These are phyloP conservation scores for Chlamydomonas eustigma DNA, from an alignment of 139 green algal species.

Conservation along the genomic window DNA sequence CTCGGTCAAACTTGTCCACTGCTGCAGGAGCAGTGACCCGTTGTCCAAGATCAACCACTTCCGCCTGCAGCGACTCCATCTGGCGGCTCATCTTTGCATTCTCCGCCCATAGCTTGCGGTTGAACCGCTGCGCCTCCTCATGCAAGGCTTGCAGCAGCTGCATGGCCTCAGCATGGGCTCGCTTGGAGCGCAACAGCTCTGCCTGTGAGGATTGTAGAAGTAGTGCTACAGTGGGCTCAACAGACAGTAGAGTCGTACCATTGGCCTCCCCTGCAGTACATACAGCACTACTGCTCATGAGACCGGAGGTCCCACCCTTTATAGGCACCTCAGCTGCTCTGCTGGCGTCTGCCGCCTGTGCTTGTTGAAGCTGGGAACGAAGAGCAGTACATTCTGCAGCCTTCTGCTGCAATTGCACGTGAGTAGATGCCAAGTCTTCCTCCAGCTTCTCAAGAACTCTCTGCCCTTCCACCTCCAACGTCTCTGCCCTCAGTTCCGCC, in stretches of 20 bases:
- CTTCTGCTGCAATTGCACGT: background rate
- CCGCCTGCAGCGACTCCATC: background rate
- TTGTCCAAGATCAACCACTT: background rate
- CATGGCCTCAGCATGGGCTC: background rate
- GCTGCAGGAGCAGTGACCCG: background rate
- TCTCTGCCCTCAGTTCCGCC: too few species aligned
- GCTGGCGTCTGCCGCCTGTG: background rate
- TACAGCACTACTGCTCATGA: background rate
- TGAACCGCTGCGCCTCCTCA: constrained; percentile 9
- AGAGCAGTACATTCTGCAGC: background rate
- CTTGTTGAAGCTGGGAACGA: background rate
- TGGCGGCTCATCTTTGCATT: constrained; percentile 5
- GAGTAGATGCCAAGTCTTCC: background rate
- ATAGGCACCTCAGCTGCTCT: background rate
- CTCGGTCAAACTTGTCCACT: background rate
- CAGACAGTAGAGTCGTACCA: background rate
- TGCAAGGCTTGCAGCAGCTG: background rate
- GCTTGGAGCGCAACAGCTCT: background rate
- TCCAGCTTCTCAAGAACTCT: background rate
- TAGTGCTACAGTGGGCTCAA: background rate
- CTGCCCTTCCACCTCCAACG: too few species aligned
- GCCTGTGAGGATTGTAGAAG: background rate
- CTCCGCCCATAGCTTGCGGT: constrained; percentile 6
- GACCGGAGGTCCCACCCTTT: too few species aligned
- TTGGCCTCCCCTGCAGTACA: background rate